A percentile compares a stretch with the other conserved stretches of the same genome.
Conservation (phyloP, 306 rosid genomes). For the Hippophae rhamnoides region DNA sequence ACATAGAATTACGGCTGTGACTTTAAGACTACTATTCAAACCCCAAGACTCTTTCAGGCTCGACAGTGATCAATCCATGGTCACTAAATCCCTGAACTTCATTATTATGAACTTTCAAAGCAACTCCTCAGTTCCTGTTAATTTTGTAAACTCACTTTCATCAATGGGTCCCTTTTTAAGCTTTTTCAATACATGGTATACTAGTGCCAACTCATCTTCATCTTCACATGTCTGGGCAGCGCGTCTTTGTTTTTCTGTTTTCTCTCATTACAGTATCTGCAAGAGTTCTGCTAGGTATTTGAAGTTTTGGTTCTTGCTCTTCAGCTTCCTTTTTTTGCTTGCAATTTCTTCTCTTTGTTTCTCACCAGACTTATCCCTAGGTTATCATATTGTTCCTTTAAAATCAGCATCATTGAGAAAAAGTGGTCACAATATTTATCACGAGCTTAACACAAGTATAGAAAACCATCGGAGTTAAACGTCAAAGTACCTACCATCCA, state of each 20-base stretch:
- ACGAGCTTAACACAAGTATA: too few species aligned
- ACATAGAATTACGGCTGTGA: too few species aligned
- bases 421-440: too few species aligned
- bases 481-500: too few species aligned
- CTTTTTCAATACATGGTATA: constrained; percentile 73
- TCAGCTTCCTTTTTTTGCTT: constrained; percentile 58
- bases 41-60: too few species aligned
- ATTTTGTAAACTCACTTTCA: constrained; percentile 57
- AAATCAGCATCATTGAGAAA: too few species aligned
- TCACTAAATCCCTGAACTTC: too few species aligned
- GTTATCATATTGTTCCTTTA: constrained; percentile 1
- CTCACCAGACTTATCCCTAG: constrained; percentile 81
- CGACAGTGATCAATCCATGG: too few species aligned
- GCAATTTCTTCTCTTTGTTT: constrained; percentile 80
- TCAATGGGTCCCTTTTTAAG: constrained; percentile 73
- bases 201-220: constrained; percentile 67
- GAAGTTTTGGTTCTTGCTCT: constrained; percentile 45
- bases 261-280: constrained; percentile 37
- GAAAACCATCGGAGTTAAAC: too few species aligned
- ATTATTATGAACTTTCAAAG: constrained; percentile 26
- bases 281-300: constrained; percentile 34
- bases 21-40: too few species aligned
- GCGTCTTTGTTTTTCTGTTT: constrained; percentile 83
- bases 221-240: constrained; percentile 73
- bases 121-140: constrained; percentile 80